Percentiles rank a stretch among this genome's conserved stretches.
Conservation (phyloP, 345 rosid genomes). For the Melaleuca alternifolia region DNA sequence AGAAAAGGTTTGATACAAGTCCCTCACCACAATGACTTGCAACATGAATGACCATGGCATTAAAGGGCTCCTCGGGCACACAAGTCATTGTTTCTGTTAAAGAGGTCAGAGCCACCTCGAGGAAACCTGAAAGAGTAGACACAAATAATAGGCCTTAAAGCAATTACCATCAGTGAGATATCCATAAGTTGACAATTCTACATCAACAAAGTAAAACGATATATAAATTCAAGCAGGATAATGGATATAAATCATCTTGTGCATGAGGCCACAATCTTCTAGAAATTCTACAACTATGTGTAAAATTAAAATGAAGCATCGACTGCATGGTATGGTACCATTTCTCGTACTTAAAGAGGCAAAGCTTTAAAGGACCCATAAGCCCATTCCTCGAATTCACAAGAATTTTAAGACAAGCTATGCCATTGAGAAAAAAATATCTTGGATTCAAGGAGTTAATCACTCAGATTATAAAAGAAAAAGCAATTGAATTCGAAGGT, state of each 20-base stretch:
- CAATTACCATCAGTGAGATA: neutral
- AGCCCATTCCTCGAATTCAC: neutral
- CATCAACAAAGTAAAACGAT: neutral
- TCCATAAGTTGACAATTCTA: neutral
- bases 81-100: slow-evolving; percentile 43
- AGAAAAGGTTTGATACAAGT: slow-evolving; percentile 75
- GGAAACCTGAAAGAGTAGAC: slow-evolving; percentile 42
- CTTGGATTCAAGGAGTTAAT: neutral
- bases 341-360: neutral
- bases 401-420: neutral
- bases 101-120: slow-evolving; percentile 57
- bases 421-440: neutral
- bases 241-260: neutral
- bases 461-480: neutral
- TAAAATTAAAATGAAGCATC: neutral
- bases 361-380: neutral
- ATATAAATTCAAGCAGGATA: neutral
- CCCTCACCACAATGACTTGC: slow-evolving; percentile 84
- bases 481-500: neutral
- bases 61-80: slow-evolving; percentile 59
- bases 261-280: neutral
- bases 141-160: neutral
- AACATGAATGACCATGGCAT: slow-evolving; percentile 57
- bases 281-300: neutral
- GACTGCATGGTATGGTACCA: neutral